These are phyloP conservation scores for Lepidopterella palustris DNA, from an alignment of 495 filamentous ascomycete species.

Conservation along the genomic window DNA sequence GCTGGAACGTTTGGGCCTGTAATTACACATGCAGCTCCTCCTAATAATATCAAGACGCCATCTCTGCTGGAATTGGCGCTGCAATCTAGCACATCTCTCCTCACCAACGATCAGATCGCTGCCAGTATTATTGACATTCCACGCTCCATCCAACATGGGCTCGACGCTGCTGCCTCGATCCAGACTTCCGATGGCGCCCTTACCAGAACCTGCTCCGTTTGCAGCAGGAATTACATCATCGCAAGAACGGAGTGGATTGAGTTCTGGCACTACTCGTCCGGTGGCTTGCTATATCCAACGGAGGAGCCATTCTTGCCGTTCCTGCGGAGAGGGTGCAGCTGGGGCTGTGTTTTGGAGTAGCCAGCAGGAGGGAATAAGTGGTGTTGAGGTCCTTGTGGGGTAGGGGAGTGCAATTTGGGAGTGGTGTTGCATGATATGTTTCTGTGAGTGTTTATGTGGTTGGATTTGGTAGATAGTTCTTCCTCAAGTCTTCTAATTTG, in stretches of 20 bases:
- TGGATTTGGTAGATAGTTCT: too few relatives aligned
- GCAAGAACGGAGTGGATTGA: slow-evolving; percentile 65
- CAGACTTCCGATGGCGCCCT: slow-evolving; percentile 33
- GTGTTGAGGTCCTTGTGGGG: background rate
- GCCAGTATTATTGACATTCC: background rate
- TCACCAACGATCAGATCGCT: background rate
- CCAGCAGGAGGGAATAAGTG: slow-evolving; percentile 12
- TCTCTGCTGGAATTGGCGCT: background rate
- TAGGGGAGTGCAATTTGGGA: too few relatives aligned
- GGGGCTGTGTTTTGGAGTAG: slow-evolving; percentile 45
- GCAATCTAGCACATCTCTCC: too few relatives aligned
- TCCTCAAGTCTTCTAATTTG: too few relatives aligned
- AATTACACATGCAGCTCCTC: background rate
- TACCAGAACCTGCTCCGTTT: slow-evolving; percentile 55
- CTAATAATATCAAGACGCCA: too few relatives aligned
- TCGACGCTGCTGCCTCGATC: slow-evolving; percentile 18
- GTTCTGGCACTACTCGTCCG: slow-evolving; percentile 51
- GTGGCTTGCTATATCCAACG: background rate
- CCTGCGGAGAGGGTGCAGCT: slow-evolving; percentile 57
- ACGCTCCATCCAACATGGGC: slow-evolving; percentile 2
- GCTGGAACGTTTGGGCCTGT: background rate
- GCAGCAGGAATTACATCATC: slow-evolving; percentile 50
- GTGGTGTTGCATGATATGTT: too few relatives aligned
- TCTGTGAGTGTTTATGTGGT: too few relatives aligned
- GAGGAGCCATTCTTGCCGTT: slow-evolving; percentile 51